Conservation (phyloP, 768 basidiomycete species). For the Neoboletus magnificus region DNA sequence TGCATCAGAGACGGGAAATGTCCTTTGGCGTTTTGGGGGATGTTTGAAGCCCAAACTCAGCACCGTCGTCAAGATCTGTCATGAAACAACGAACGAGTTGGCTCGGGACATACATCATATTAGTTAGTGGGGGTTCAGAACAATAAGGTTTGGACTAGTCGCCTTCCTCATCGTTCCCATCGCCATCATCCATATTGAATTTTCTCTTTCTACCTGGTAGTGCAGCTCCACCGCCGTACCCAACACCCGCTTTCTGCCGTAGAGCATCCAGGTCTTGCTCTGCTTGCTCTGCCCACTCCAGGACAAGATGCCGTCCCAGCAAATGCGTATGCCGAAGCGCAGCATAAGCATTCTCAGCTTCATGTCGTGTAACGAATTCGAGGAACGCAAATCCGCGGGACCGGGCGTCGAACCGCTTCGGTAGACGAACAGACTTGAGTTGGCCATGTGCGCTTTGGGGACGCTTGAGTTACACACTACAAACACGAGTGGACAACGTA, state of each 20-base stretch:
- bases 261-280: slow-evolving; percentile 75
- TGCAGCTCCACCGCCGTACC: slow-evolving; percentile 63
- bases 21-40: slow-evolving; percentile 7
- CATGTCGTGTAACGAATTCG: slow-evolving; percentile 85
- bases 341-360: slow-evolving; percentile 86
- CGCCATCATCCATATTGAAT: slow-evolving; percentile 49
- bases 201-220: slow-evolving; percentile 78
- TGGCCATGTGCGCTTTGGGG: slow-evolving; percentile 74
- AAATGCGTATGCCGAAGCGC: slow-evolving; percentile 93
- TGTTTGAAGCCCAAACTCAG: background rate
- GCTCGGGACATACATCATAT: background rate
- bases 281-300: slow-evolving; percentile 89
- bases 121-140: background rate
- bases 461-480: background rate
- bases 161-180: slow-evolving; percentile 32
- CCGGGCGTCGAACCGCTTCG: slow-evolving; percentile 85
- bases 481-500: slow-evolving; percentile 39
- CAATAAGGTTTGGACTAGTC: slow-evolving; percentile 3
- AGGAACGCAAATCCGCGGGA: slow-evolving; percentile 96
- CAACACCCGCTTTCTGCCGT: slow-evolving; percentile 76
- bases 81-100: background rate
- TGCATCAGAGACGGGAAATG: background rate
- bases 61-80: background rate
- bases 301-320: slow-evolving; percentile 89
- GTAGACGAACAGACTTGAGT: slow-evolving; percentile 91